Evolutionary conservation across 768 basidiomycete species (phyloP), one percentile per base, ranked within the genome.

Genomic region (Tulasnella calospora): DNA sequence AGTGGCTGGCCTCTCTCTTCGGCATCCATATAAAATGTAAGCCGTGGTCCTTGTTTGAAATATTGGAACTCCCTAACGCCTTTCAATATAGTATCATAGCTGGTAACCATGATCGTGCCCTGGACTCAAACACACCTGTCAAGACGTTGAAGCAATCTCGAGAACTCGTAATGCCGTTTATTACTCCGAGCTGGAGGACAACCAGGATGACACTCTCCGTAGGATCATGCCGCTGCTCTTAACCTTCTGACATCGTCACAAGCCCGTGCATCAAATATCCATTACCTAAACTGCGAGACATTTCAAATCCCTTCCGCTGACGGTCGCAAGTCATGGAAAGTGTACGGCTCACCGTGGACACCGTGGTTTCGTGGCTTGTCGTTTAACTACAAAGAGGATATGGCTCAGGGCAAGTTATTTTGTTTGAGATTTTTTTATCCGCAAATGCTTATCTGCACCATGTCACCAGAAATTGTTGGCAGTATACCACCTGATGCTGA

Each of bases 61-160:
- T 27, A n/a, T 40, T 19, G 10, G 35, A 72, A 36, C 17, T 10
- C 51, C 6, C 13, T 41, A 38, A 73, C 73, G 15, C 13, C 21
- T 27, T 21, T 72, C 44, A 33, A 17, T 30, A 10, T 17, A 80
- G 80, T 5, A 38, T 80, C n/a, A 80, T 80, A 38, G 80, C 80
- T 30, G 79, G 80, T 17, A 80, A 80, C 46, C 75, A 79, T 57
- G 80, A 80, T 33, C 74, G 80, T 21, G 35, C 75, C 12, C 40
- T 79, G 30, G 71, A 73, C 9, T 38, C 40, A 6, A 73, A 21
- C 71, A 41, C 19, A 15, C 36, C 27, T 13, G 19, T 17, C 30
- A 9, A 35, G 17, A 38, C 33, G 21, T 36, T 35, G 3, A 27
- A 73, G 23, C 46, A 23, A 33, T 41, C 71, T 17, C 77, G 27